Evolutionary conservation across 257 asterid species (phyloP), one percentile per base, ranked within the genome.

Genomic region (Scutellaria galericulata): DNA sequence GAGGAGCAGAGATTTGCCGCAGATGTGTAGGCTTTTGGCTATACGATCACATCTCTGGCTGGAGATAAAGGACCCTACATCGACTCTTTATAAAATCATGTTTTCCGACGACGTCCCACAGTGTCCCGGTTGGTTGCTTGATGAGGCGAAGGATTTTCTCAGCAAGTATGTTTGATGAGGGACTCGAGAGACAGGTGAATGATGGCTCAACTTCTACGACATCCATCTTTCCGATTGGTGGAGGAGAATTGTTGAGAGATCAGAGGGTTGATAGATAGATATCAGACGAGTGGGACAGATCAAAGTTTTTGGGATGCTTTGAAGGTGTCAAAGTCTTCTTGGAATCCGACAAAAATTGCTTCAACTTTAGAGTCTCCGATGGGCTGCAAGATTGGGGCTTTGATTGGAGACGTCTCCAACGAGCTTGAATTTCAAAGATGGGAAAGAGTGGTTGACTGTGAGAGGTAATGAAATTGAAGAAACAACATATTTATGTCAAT

Each of bases 21-120:
- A 42, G 97, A 94, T 81, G 46, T 91, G 0, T 94, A 97, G 99
- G 84, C 96, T 3, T 11, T 88, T 24, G 99, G 97, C 0, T 94
- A 97, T 39, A 81, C 87, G 8, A 31, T 94, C 77, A 44, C 77
- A 57, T 61, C 97, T 96, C 7, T 94, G 99, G 99, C 83, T 84
- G 78, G 87, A 86, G 79, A 74, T 88, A 81, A 77, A 71, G 31
- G 89, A 87, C 18, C 95, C 93, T 8, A 91, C 85, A 1, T 82
- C 98, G 27, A 90, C 93, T 11, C 74, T 94, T 5, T 88, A 78
- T 73, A 83, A 84, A 62, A 88, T 94, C 66, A 96, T 85, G 20
- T 77, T 66, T 64, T 81, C 96, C 37, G 83, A 79, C 4, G 91
- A 91, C 4, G 57, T 79, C 96, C 94, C 11, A 86, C n/a, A 84